phyloP scores from a whole-genome alignment of 1,284 basidiomycete genomes.

The Abortiporus biennis region DNA sequence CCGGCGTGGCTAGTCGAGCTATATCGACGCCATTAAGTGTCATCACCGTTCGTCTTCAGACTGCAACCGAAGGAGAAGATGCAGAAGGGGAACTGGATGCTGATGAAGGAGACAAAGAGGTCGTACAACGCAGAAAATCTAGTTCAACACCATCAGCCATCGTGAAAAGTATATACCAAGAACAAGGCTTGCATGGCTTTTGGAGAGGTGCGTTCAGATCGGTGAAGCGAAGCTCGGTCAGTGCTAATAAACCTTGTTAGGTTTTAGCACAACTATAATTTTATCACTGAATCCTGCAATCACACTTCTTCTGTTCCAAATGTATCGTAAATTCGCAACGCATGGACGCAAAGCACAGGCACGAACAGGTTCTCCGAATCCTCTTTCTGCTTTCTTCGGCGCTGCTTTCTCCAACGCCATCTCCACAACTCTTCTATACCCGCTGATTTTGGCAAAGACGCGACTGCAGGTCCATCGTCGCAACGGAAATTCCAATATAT shows the following conservation, averaged over 20 bases:
- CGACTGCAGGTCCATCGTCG: slow-evolving; percentile 35
- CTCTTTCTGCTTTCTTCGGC: slow-evolving; percentile 36
- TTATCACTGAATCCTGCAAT: slow-evolving; percentile 50
- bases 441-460: slow-evolving; percentile 52
- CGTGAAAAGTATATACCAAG: slow-evolving; percentile 36
- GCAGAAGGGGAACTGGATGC: slow-evolving; percentile 13
- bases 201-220: slow-evolving; percentile 38
- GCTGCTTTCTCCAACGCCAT: slow-evolving; percentile 40
- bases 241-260: slow-evolving; percentile 21
- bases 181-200: slow-evolving; percentile 43
- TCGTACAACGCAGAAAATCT: too few species aligned
- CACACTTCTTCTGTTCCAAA: slow-evolving; percentile 46
- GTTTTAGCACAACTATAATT: slow-evolving; percentile 42
- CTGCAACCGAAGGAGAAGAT: slow-evolving; percentile 28
- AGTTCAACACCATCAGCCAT: slow-evolving; percentile 17
- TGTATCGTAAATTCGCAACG: slow-evolving; percentile 35
- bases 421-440: slow-evolving; percentile 43
- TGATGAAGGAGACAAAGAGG: slow-evolving; percentile 12
- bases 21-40: slow-evolving; percentile 48
- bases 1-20: slow-evolving; percentile 47
- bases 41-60: slow-evolving; percentile 45
- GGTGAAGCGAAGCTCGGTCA: neutral
- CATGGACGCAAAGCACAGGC: slow-evolving; percentile 19
- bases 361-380: slow-evolving; percentile 24
- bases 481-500: slow-evolving; percentile 17